Evolutionary conservation across 139 green algal species (phyloP).

Genomic region (Ettlia oleoabundans): DNA sequence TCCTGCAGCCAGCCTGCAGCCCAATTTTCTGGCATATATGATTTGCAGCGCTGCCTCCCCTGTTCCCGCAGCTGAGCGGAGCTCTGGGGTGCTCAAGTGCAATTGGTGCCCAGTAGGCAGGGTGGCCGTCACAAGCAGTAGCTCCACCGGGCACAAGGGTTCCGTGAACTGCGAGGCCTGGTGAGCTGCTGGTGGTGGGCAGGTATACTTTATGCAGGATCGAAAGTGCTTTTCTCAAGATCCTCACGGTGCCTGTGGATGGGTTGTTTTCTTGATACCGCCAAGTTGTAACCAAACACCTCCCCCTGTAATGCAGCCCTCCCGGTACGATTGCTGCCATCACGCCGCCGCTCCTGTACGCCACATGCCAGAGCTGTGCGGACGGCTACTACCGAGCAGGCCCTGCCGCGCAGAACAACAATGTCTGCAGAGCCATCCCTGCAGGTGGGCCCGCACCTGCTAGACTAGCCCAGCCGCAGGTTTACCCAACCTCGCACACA

Average conservation of each 20-base stretch:
- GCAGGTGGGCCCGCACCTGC: constrained; percentile 1
- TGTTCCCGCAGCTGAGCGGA: constrained; percentile 1
- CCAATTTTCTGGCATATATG: background rate
- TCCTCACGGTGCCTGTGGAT: too few relatives aligned
- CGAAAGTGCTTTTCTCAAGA: too few relatives aligned
- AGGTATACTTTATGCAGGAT: background rate
- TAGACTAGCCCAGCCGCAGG: too few relatives aligned
- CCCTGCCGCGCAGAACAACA: background rate
- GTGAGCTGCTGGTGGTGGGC: background rate
- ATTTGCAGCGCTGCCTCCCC: background rate
- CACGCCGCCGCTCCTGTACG: background rate
- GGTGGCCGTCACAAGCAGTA: background rate
- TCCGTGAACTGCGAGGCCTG: constrained; percentile 2
- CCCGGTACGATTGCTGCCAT: background rate
- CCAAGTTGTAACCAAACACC: background rate
- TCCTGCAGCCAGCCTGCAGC: background rate
- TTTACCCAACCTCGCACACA: too few relatives aligned
- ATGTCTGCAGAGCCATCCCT: constrained; percentile 10
- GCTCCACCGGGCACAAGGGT: background rate
- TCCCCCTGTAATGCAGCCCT: background rate
- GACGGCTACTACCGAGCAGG: constrained; percentile 27
- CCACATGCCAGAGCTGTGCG: background rate
- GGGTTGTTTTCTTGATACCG: too few relatives aligned
- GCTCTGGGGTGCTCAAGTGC: background rate
- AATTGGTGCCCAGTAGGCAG: background rate